A percentile compares a stretch with the other conserved stretches of the same genome.
These are phyloP conservation scores for Xerophyta viscosa DNA, from an alignment of 106 monocot species.

Conservation along the genomic window DNA sequence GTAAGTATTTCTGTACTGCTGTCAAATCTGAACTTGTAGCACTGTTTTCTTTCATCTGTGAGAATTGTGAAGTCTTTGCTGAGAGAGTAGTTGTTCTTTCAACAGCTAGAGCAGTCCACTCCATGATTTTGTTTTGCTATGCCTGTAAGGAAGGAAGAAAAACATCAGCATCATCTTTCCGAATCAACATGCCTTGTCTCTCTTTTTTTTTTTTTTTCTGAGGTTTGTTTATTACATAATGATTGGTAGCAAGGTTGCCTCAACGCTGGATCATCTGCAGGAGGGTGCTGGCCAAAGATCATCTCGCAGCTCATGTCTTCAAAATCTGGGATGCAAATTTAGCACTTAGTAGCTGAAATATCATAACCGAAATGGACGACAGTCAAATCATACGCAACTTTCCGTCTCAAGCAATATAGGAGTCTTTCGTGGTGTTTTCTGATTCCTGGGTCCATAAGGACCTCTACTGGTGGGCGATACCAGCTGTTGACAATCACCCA, in stretches of 20 bases:
- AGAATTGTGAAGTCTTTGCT: no score
- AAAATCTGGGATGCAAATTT: constrained; percentile 37
- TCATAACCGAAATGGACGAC: no score
- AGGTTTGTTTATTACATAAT: constrained; percentile 31
- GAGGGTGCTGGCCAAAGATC: constrained; percentile 72
- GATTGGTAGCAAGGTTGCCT: constrained; percentile 59
- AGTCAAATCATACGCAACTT: no score
- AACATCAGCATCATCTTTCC: background rate
- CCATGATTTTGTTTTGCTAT: constrained; percentile 30
- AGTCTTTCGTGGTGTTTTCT: no score
- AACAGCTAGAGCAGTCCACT: constrained; percentile 23
- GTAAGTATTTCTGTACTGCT: no score
- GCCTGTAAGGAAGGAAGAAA: constrained; percentile 21
- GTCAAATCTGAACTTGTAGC: no score
- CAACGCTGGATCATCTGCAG: constrained; percentile 67
- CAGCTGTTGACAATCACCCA: background rate
- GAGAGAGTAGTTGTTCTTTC: no score
- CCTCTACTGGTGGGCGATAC: background rate
- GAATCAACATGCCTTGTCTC: background rate
- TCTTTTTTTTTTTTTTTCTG: background rate
- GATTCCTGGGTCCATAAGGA: no score
- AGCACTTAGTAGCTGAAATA: no score
- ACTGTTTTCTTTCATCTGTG: no score
- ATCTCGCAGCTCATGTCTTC: constrained; percentile 94
- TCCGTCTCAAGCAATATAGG: no score